phyloP scores from a whole-genome alignment of 1,284 basidiomycete genomes.

The Kwoniella shivajii region DNA sequence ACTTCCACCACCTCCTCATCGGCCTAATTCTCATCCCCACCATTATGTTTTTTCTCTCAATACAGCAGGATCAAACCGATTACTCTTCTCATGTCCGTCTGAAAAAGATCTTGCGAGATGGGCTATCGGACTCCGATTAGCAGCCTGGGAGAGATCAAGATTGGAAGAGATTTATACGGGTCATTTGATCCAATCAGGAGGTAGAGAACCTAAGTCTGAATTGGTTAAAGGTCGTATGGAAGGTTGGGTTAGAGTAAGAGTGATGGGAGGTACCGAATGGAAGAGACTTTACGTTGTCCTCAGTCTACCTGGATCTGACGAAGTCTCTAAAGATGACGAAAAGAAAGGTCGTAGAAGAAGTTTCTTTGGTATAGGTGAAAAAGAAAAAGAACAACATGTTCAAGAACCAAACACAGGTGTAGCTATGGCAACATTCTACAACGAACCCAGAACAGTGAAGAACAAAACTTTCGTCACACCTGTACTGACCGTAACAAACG shows the following conservation, averaged over 20 bases:
- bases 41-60: conserved; percentile 87
- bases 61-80: conserved; percentile 87
- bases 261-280: conserved; percentile 96
- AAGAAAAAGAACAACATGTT: conserved; percentile 60
- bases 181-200: conserved; percentile 76
- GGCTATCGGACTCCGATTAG: conserved; percentile 86
- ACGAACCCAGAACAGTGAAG: conserved; percentile 42
- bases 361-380: conserved; percentile 48
- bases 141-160: conserved; percentile 92
- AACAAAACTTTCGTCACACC: conserved; percentile 43
- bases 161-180: conserved; percentile 98
- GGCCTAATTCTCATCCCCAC: conserved; percentile 56
- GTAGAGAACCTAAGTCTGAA: conserved; percentile 66
- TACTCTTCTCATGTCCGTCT: conserved; percentile 82
- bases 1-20: conserved; percentile 57
- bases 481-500: conserved; percentile 49
- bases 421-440: conserved; percentile 52
- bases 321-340: conserved; percentile 30
- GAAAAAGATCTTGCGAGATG: conserved; percentile 76
- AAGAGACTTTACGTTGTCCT: conserved; percentile 84
- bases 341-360: conserved; percentile 44
- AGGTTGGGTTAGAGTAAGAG: conserved; percentile 87
- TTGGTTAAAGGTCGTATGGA: conserved; percentile 77
- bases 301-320: conserved; percentile 51
- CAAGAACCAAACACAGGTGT: conserved; percentile 51